phyloP scores from a whole-genome alignment of 2,329 filamentous ascomycete genomes.

The Penicillium sp. region DNA sequence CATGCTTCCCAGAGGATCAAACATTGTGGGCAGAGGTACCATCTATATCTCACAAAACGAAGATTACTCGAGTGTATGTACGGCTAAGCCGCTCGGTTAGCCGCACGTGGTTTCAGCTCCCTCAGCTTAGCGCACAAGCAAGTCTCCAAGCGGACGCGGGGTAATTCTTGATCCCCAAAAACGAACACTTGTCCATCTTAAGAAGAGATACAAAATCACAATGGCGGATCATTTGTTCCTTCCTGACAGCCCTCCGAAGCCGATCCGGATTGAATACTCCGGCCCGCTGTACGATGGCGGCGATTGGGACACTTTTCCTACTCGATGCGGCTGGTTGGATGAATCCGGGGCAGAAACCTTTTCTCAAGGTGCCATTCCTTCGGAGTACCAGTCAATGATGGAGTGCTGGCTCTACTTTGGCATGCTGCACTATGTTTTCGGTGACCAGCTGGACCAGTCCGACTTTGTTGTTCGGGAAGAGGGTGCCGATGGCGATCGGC shows the following conservation, averaged over 20 bases:
- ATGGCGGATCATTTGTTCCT: constrained; percentile 3
- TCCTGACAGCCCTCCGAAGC: neutral
- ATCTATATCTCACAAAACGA: no score
- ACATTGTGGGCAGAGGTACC: no score
- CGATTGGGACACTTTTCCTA: constrained; percentile 3
- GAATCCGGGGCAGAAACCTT: neutral
- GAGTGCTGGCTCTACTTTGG: constrained; percentile 8
- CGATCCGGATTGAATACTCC: neutral
- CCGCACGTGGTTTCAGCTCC: no score
- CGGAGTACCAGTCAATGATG: neutral
- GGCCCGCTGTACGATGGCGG: constrained; percentile 4
- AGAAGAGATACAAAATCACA: neutral
- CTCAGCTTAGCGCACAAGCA: neutral
- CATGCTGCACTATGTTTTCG: constrained; percentile 8
- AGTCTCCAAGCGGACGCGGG: neutral
- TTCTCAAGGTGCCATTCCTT: neutral
- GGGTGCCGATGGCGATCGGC: neutral
- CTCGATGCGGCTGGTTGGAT: neutral
- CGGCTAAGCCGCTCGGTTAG: no score
- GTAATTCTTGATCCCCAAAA: neutral
- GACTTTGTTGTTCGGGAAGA: neutral
- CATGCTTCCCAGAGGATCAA: no score
- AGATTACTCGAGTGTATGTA: no score
- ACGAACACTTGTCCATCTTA: neutral
- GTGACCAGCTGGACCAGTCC: neutral